phyloP scores from a whole-genome alignment of 805 yeast species.

The Isabelozyma pseudorhagii region DNA sequence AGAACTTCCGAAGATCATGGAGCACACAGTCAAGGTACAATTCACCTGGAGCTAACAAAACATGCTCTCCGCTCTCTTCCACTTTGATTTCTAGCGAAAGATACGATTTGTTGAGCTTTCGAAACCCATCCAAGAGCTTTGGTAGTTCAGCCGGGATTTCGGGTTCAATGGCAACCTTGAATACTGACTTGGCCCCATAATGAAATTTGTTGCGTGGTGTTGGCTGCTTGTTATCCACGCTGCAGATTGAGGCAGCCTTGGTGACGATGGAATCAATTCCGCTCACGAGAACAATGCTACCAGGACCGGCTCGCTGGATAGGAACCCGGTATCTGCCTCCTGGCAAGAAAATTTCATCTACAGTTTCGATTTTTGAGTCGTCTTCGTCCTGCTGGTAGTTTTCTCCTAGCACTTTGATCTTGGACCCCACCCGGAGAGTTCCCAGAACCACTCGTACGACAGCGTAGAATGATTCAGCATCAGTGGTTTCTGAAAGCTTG shows the following conservation, averaged over 20 bases:
- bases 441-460: constrained; percentile 67
- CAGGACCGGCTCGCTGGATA: constrained; percentile 53
- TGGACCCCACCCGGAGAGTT: constrained; percentile 42
- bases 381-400: constrained; percentile 49
- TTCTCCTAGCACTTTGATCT: constrained; percentile 57
- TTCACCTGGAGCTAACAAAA: constrained; percentile 81
- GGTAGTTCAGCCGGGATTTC: constrained; percentile 76
- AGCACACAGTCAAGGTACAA: constrained; percentile 79
- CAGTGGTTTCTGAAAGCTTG: constrained; percentile 55
- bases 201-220: neutral
- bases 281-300: constrained; percentile 64
- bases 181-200: constrained; percentile 53
- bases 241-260: constrained; percentile 60
- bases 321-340: constrained; percentile 70
- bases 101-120: constrained; percentile 59
- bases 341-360: constrained; percentile 48
- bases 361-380: constrained; percentile 42
- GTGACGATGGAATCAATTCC: constrained; percentile 58
- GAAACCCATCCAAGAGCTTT: constrained; percentile 64
- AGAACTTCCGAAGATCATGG: constrained; percentile 67
- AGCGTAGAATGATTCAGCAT: constrained; percentile 52
- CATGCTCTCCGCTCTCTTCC: constrained; percentile 88
- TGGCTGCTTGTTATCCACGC: constrained; percentile 16
- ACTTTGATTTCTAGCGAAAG: constrained; percentile 65
- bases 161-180: constrained; percentile 84